Evolutionary conservation across 2,329 filamentous ascomycete genomes (phyloP), one percentile per base, ranked within the genome.

Genomic region (Diaporthe citrichinensis): DNA sequence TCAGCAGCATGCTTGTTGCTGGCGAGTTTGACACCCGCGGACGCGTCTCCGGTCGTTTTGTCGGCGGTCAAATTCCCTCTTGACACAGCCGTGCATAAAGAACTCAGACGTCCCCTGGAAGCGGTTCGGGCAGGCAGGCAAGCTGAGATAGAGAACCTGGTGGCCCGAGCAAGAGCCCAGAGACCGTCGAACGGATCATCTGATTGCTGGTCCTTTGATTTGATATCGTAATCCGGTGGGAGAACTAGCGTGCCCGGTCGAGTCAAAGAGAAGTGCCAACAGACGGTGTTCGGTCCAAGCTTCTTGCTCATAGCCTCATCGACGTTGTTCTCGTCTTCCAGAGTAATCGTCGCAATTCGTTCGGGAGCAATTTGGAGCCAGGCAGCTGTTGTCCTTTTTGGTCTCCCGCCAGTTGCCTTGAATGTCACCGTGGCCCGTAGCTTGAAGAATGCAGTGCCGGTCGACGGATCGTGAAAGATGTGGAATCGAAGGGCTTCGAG

Each of bases 1-100:
- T 76, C 75, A 53, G 71, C 71, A 55, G 71, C 58, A 34, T 73
- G 58, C 34, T 65, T 73, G 71, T 53, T 73, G 36, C 71, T 73
- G 20, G 28, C 20, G 15, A 73, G 46, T 4, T 9, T 34, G 9
- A 28, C n/a, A n/a, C 34, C 5, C 17, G 46, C 20, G 3, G 58
- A 55, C n/a, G 58, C 10, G 6, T 4, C 20, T 34, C 41, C 58
- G n/a, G 46, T 25, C 8, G 34, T 31, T 15, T 23, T 44, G 17
- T 46, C 3, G 12, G 20, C n/a, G 23, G 34, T 25, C 23, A 9
- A 20, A 7, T 28, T 12, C 1, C 57, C 46, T 53, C 15, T 14
- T 6, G 46, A 62, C 14, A 7, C 58, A 17, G 58, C 58, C 23
- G 39, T 25, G 14, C 71, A 73, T 25, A 73, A 49, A 2, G 46